Percentiles rank a stretch among this genome's conserved stretches.
Evolutionary conservation across 1,139 yeast genomes (phyloP).

Genomic region (Saccharomyces pastorianus): DNA sequence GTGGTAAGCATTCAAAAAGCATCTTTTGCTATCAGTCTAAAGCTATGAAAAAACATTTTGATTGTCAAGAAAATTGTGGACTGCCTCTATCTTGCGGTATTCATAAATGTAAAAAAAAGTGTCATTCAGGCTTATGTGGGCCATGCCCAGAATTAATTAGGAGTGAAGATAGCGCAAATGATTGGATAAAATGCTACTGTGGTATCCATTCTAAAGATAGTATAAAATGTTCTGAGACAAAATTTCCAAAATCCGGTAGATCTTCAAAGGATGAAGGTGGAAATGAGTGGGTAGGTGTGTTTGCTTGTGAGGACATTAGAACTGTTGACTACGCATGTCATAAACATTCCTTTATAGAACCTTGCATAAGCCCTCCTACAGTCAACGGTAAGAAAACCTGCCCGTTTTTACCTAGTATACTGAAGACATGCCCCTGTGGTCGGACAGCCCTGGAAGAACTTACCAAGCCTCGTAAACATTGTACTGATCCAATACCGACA

Average conservation of each 20-base stretch:
- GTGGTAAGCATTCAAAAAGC: conserved; percentile 64
- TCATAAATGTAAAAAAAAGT: conserved; percentile 50
- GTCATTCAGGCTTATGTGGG: conserved; percentile 81
- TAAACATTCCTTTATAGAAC: conserved; percentile 48
- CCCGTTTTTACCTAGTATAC: conserved; percentile 50
- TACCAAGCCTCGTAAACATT: conserved; percentile 44
- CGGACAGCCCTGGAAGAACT: conserved; percentile 36
- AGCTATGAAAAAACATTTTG: conserved; percentile 50
- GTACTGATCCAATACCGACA: conserved; percentile 72
- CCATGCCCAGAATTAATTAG: conserved; percentile 43
- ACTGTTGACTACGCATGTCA: conserved; percentile 55
- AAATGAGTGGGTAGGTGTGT: conserved; percentile 53
- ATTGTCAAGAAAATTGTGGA: conserved; percentile 55
- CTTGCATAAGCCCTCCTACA: conserved; percentile 49
- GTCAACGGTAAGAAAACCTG: conserved; percentile 40
- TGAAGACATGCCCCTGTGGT: conserved; percentile 75
- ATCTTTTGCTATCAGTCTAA: conserved; percentile 69
- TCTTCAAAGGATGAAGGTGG: conserved; percentile 20
- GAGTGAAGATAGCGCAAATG: conserved; percentile 4
- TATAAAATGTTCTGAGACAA: conserved; percentile 43
- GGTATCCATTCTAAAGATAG: conserved; percentile 43
- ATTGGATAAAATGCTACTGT: conserved; percentile 57
- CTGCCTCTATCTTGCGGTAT: conserved; percentile 60
- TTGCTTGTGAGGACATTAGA: conserved; percentile 48
- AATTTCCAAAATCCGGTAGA: conserved; percentile 23